Base-by-base conservation (phyloP, 2,329 filamentous ascomycete genomes). In the Achaetomium macrosporum region DNA sequence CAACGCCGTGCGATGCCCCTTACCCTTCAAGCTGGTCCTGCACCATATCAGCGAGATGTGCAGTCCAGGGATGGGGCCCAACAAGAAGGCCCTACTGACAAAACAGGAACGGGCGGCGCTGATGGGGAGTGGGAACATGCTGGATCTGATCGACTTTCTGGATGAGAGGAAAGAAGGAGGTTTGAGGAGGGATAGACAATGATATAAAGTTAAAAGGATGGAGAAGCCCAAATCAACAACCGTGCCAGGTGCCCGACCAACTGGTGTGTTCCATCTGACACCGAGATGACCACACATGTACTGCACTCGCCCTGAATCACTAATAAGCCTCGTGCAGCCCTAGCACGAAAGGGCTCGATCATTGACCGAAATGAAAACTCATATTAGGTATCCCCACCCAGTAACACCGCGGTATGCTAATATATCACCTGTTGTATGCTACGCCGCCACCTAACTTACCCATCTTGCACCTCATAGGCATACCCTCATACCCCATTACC, bases 11-110 rank as follows among this genome's bases (percentile, higher is more conserved):
- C 71, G 73, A 37, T 73, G 73, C 1, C 83, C 84, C 6, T 70
- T 87, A 29, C 83, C 83, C 2, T 76, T 81, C 57, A 83, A 84
- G 65, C 69, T 88, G 41, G 76, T 79, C 5, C 71, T 83, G 52
- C 84, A 88, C 65, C 85, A 88, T 65, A 64, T 88, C 29, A 75
- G 73, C 52, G 82, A 88, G 69, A 88, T 88, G 84, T 78, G 75
- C 58, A 75, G 72, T 1, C 77, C 79, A 5, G 80, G 79, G 15
- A 76, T 81, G 66, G 75, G 76, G 0, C 63, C 73, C 12, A 72
- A 79, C 62, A 80, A 81, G 66, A 65, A 64, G 2, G 66, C 74
- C 5, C 69, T 85, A 62, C 65, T 85, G 55, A 73, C 63, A n/a
- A 82, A 77, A 64, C 75, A 73, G 63, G 81, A 85, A 65, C 71